phyloP scores from a whole-genome alignment of 306 rosid genomes.

The Vigna trinervia region DNA sequence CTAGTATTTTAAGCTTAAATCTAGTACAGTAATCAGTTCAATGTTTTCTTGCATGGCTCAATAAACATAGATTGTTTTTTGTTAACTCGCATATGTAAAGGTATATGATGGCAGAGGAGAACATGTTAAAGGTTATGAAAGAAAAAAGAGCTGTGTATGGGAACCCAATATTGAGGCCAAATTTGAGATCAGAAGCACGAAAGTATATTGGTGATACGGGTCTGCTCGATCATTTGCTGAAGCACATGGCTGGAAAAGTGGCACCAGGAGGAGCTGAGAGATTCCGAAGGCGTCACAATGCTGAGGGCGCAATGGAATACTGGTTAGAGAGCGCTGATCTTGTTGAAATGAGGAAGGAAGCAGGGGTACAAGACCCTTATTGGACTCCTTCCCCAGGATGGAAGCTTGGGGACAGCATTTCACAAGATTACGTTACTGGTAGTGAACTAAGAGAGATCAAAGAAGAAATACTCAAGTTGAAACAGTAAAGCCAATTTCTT shows the following conservation, averaged over 20 bases:
- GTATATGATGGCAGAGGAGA: conserved; percentile 80
- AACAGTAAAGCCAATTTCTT: conserved; percentile 50
- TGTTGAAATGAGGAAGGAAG: conserved; percentile 63
- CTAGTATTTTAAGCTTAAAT: neutral
- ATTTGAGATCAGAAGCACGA: conserved; percentile 80
- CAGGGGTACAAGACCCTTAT: conserved; percentile 82
- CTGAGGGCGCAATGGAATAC: conserved; percentile 94
- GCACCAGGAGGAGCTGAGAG: conserved; percentile 82
- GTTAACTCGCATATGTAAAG: conserved; percentile 47
- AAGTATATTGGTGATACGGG: conserved; percentile 93
- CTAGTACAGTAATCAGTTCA: neutral
- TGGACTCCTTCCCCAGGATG: conserved; percentile 94
- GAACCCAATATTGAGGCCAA: conserved; percentile 75
- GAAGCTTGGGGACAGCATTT: conserved; percentile 77
- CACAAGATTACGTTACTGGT: conserved; percentile 62
- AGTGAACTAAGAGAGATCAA: conserved; percentile 58
- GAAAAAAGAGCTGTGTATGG: conserved; percentile 67
- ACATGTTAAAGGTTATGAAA: conserved; percentile 77
- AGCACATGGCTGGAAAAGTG: conserved; percentile 93
- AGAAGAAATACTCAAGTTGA: conserved; percentile 66
- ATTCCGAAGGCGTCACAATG: conserved; percentile 80
- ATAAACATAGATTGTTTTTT: neutral
- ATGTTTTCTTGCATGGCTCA: neutral
- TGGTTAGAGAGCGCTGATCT: conserved; percentile 94
- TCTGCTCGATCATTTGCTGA: conserved; percentile 84